Percentiles rank a stretch among this genome's conserved stretches.
phyloP scores from a whole-genome alignment of 352 stramenopile species.

The Globisporangium carolinianum region DNA sequence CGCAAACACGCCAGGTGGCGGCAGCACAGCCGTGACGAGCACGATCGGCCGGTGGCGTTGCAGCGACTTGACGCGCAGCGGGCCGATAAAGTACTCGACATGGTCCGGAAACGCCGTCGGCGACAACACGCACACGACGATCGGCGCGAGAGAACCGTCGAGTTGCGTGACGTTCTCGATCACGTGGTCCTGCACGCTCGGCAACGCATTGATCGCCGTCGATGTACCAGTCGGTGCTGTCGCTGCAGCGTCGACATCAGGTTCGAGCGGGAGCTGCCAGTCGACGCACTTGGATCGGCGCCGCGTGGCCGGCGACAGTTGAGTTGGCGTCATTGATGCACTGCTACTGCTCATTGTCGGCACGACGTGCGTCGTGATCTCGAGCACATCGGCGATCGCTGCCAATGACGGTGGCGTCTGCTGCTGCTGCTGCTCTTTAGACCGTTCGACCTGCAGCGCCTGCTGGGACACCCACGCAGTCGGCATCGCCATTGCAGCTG shows the following conservation, averaged over 20 bases:
- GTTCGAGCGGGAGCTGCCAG: constrained; percentile 16
- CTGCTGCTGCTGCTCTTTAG: neutral
- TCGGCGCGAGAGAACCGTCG: constrained; percentile 40
- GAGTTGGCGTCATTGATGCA: neutral
- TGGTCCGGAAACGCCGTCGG: constrained; percentile 55
- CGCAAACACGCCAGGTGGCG: constrained; percentile 51
- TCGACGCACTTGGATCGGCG: constrained; percentile 29
- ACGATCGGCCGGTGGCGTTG: constrained; percentile 68
- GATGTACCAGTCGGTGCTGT: neutral
- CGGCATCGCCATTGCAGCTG: constrained; percentile 7
- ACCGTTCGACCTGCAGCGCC: neutral
- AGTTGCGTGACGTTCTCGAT: constrained; percentile 47
- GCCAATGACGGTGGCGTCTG: constrained; percentile 1
- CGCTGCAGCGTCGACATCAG: neutral
- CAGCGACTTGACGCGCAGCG: constrained; percentile 58
- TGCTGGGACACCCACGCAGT: constrained; percentile 18
- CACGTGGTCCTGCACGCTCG: constrained; percentile 21
- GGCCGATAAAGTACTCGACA: constrained; percentile 72
- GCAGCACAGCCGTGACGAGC: constrained; percentile 51
- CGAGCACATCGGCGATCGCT: neutral
- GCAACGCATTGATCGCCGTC: too few relatives aligned
- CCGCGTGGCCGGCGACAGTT: constrained; percentile 1
- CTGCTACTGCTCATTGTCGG: constrained; percentile 4
- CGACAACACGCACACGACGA: constrained; percentile 67
- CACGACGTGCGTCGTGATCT: constrained; percentile 10